Base-by-base conservation (phyloP, 257 asterid genomes). In the Solanum arcanum region DNA sequence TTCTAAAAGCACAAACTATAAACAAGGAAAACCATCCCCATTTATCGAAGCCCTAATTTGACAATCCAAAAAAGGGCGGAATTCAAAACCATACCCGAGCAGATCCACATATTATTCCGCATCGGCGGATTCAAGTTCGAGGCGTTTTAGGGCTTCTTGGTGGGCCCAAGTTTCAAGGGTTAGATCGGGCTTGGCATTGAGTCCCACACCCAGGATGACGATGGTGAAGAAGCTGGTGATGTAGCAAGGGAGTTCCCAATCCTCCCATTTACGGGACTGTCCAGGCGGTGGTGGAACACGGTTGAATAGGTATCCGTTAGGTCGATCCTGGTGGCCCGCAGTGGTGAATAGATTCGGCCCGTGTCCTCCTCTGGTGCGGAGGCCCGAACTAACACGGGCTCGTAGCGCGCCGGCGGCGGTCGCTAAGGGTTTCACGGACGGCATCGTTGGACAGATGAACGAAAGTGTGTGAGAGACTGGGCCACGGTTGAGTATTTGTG, bases 141-240 rank as follows among this genome's bases (percentile, higher is more conserved):
- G 98, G 87, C 99, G 94, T 77, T 96, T 97, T 16, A 96, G 97
- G 90, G 99, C 99, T 92, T 96, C 93, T 91, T 92, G 97, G 90
- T 96, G 99, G 16, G 98, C 99, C 99, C 99, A 96, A 27, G 99
- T 93, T 90, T 96, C 99, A 77, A 96, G 92, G 83, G 98, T 96
- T 83, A 94, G 95, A 94, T 96, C 99, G 91, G 99, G 98, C 93
- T 96, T 96, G 25, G 99, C 99, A 84, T 91, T 95, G 78, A 96
- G 98, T 15, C 99, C 99, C 23, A 96, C 98, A 5, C 98, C 98
- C 27, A 95, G 98, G 37, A 96, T 95, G 74, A 95, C 96, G 78
- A 95, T 88, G 1, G 98, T 90, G 21, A 96, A 94, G 90, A 95
- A 95, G 92, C 98, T 92, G 56, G 98, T 94, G 90, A 96, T 1